Evolutionary conservation across 257 asterid genomes (phyloP).

Genomic region (Linaria vulgaris): DNA sequence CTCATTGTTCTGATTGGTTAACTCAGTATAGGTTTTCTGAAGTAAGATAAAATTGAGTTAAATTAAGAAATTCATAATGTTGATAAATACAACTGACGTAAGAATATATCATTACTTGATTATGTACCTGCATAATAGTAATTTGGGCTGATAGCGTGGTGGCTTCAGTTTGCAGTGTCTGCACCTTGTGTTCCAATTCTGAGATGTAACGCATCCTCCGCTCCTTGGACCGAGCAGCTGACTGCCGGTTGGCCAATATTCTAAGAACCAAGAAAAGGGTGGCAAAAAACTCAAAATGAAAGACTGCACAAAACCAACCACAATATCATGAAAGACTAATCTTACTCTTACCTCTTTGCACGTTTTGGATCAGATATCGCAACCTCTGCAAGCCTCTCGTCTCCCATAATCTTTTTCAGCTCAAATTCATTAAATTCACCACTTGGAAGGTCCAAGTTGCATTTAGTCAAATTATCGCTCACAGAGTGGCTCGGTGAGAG

Average conservation of each 20-base stretch:
- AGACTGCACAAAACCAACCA: background rate
- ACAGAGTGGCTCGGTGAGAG: constrained; percentile 63
- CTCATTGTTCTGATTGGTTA: constrained; percentile 73
- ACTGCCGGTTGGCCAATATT: constrained; percentile 88
- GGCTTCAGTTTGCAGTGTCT: constrained; percentile 74
- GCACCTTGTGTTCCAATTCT: constrained; percentile 89
- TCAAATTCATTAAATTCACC: constrained; percentile 76
- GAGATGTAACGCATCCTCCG: constrained; percentile 84
- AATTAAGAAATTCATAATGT: constrained; percentile 6
- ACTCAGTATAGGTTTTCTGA: constrained; percentile 65
- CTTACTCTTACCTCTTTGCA: constrained; percentile 62
- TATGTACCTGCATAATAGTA: constrained; percentile 64
- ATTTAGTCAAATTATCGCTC: constrained; percentile 39
- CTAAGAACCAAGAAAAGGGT: constrained; percentile 37
- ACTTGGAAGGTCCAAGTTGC: constrained; percentile 58
- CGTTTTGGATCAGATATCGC: constrained; percentile 84
- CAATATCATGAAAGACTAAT: background rate
- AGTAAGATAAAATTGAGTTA: constrained; percentile 20
- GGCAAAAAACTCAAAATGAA: background rate
- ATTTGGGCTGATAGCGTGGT: constrained; percentile 73
- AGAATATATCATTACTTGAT: constrained; percentile 4
- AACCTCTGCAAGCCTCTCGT: constrained; percentile 81
- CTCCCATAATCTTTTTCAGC: constrained; percentile 76
- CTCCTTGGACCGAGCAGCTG: constrained; percentile 98
- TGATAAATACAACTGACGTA: constrained; percentile 5